Conservation (phyloP, 805 yeast genomes). For the Candida coleopterorum region DNA sequence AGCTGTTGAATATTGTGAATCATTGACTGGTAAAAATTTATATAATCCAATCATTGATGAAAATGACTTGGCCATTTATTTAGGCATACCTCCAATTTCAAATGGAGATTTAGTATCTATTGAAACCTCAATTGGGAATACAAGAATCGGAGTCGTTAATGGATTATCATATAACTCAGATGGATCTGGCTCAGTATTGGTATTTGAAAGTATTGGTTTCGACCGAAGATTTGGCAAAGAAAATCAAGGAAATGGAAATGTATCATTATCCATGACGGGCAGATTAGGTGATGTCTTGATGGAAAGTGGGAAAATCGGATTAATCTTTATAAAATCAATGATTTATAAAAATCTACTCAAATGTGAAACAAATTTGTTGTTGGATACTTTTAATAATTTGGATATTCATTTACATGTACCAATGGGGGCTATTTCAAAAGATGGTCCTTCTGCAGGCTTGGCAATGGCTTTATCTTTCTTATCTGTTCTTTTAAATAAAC, state of each 20-base stretch:
- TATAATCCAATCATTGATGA: constrained; percentile 42
- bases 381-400: constrained; percentile 44
- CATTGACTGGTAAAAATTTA: constrained; percentile 15
- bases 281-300: constrained; percentile 74
- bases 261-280: constrained; percentile 65
- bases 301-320: constrained; percentile 78
- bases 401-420: constrained; percentile 56
- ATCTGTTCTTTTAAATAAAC: constrained; percentile 39
- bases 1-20: constrained; percentile 62
- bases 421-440: constrained; percentile 44
- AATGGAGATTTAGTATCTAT: constrained; percentile 26
- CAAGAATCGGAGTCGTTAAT: constrained; percentile 69
- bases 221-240: constrained; percentile 30
- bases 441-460: constrained; percentile 46
- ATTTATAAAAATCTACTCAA: constrained; percentile 28
- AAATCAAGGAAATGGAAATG: constrained; percentile 10
- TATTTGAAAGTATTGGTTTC: constrained; percentile 72
- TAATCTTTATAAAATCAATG: constrained; percentile 64
- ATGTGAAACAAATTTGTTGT: constrained; percentile 24
- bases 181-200: constrained; percentile 78
- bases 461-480: constrained; percentile 46
- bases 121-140: constrained; percentile 41
- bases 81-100: constrained; percentile 61
- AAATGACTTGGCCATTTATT: constrained; percentile 58
- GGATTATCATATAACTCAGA: constrained; percentile 85